Percentiles rank a stretch among this genome's conserved stretches.
Conservation (phyloP, 2,329 filamentous ascomycete species). For the Blumeriella jaapii region DNA sequence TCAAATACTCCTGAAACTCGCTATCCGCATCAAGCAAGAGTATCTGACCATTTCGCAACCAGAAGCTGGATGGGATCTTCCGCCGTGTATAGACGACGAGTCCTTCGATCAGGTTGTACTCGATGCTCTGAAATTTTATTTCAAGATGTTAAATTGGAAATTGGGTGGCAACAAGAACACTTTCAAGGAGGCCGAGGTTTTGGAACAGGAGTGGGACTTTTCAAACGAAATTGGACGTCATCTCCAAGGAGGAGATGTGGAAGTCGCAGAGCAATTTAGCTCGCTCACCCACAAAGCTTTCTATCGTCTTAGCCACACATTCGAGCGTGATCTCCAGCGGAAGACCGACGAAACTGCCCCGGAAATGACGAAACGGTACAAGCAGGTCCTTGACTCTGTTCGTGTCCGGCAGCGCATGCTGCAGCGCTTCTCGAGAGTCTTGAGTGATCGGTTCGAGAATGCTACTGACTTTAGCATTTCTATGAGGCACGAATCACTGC, state of each 20-base stretch:
- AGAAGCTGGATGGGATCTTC: conserved; percentile 88
- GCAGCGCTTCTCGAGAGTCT: conserved; percentile 83
- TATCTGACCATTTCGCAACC: conserved; percentile 75
- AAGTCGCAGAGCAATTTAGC: conserved; percentile 95
- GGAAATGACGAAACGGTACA: conserved; percentile 96
- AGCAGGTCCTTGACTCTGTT: conserved; percentile 88
- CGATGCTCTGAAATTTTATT: conserved; percentile 93
- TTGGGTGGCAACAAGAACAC: conserved; percentile 96
- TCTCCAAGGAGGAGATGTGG: conserved; percentile 86
- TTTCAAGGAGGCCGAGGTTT: conserved; percentile 94
- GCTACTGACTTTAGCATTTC: conserved; percentile 89
- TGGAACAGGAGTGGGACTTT: conserved; percentile 97
- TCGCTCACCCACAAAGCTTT: conserved; percentile 88
- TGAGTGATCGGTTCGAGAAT: conserved; percentile 93
- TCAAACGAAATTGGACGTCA: conserved; percentile 87
- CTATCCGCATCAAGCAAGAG: conserved; percentile 83
- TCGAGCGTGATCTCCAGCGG: conserved; percentile 79
- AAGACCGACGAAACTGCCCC: conserved; percentile 71
- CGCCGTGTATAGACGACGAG: conserved; percentile 93
- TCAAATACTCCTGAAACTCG: conserved; percentile 81
- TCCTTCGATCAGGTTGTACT: conserved; percentile 87
- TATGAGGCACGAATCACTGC: conserved; percentile 54
- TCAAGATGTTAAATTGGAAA: conserved; percentile 98
- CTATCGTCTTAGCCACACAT: conserved; percentile 76
- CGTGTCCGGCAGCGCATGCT: conserved; percentile 92